These are phyloP conservation scores for Coemansia sp. DNA, from an alignment of 192 early-diverging fungal genomes.

Conservation along the genomic window DNA sequence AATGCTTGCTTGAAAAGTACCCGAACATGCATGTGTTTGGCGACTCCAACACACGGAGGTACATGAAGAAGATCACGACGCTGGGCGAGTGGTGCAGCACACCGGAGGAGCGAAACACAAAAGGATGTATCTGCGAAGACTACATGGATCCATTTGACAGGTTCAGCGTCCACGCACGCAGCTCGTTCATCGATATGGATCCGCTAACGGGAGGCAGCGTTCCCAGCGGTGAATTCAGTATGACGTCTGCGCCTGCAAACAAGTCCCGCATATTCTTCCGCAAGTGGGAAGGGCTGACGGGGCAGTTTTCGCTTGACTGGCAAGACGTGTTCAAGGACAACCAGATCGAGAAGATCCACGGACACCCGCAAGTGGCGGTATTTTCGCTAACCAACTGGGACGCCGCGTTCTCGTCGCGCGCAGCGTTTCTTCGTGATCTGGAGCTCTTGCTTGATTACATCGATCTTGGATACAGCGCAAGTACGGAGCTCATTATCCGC, in stretches of 20 bases:
- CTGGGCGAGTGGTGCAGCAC: slow-evolving; percentile 48
- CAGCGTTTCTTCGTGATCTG: slow-evolving; percentile 16
- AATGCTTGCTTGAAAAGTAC: slow-evolving; percentile 37
- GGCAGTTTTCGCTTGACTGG: not conserved
- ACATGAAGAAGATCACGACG: slow-evolving; percentile 46
- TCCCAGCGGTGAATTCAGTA: not conserved
- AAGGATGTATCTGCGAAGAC: slow-evolving; percentile 52
- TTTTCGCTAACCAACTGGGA: slow-evolving; percentile 56
- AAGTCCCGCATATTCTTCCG: slow-evolving; percentile 3
- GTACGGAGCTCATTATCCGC: slow-evolving; percentile 38
- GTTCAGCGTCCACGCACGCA: not conserved
- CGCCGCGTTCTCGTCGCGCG: slow-evolving; percentile 27
- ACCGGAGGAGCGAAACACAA: slow-evolving; percentile 5
- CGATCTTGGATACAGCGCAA: slow-evolving; percentile 21
- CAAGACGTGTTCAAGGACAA: not conserved
- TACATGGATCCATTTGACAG: slow-evolving; percentile 13
- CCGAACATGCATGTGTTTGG: slow-evolving; percentile 45
- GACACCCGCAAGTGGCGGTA: slow-evolving; percentile 24
- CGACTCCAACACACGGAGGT: slow-evolving; percentile 53
- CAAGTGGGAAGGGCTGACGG: slow-evolving; percentile 8
- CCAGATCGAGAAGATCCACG: not conserved
- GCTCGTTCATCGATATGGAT: slow-evolving; percentile 5
- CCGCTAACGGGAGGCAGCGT: not conserved
- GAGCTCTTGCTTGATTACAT: slow-evolving; percentile 23
- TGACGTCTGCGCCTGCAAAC: not conserved